Percentiles rank a stretch among this genome's conserved stretches.
Evolutionary conservation across 176 grass and related monocot species (phyloP).

Genomic region (Carex parvula): DNA sequence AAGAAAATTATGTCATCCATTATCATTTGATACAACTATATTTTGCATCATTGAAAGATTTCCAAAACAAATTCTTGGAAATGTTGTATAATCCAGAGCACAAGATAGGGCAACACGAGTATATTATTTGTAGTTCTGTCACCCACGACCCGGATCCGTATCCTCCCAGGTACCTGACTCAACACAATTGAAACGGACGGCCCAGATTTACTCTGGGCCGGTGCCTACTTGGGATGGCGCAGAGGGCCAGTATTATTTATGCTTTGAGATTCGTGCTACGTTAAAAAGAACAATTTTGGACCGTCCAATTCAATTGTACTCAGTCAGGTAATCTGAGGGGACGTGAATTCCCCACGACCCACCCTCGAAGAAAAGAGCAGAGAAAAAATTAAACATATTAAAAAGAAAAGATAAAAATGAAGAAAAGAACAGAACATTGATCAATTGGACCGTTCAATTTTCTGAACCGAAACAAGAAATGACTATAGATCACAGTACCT

Average conservation of each 20-base stretch:
- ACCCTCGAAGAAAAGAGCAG: neutral
- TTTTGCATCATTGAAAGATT: neutral
- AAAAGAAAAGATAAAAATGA: neutral
- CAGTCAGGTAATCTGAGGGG: too few relatives aligned
- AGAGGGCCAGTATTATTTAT: too few relatives aligned
- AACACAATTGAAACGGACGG: too few relatives aligned
- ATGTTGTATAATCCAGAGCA: neutral
- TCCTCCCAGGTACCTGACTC: too few relatives aligned
- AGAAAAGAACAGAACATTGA: neutral
- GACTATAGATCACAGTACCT: neutral
- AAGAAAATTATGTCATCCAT: too few relatives aligned
- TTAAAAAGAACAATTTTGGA: too few relatives aligned
- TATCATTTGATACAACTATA: too few relatives aligned
- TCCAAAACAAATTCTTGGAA: neutral
- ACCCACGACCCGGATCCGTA: neutral
- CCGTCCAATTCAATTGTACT: too few relatives aligned
- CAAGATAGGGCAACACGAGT: neutral
- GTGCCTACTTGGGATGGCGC: too few relatives aligned
- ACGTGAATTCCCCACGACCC: neutral
- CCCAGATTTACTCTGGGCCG: too few relatives aligned
- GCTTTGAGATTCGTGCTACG: too few relatives aligned
- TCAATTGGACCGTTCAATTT: neutral
- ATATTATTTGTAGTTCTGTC: neutral
- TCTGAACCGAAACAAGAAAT: neutral
- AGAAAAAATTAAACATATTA: neutral